These are phyloP conservation scores for Kwoniella sp. DNA, from an alignment of 768 basidiomycete species.

Conservation along the genomic window DNA sequence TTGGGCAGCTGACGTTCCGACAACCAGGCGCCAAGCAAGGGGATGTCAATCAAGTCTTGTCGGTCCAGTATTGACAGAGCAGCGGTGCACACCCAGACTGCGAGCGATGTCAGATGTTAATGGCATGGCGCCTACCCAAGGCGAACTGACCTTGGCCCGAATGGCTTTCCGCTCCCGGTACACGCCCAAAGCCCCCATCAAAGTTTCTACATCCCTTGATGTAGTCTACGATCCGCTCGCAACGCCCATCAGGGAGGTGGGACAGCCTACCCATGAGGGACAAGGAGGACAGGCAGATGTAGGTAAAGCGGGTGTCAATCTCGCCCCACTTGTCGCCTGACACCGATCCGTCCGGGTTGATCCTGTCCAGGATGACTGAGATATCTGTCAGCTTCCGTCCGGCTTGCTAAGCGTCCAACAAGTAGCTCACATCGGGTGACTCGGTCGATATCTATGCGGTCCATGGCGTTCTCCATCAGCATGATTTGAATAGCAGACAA, in stretches of 20 bases:
- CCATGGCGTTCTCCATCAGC: conserved; percentile 73
- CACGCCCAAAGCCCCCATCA: conserved; percentile 87
- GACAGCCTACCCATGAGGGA: conserved; percentile 73
- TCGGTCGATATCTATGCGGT: conserved; percentile 63
- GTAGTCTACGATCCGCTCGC: conserved; percentile 56
- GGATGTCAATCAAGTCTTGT: conserved; percentile 68
- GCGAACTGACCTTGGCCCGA: conserved; percentile 77
- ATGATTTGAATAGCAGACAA: conserved; percentile 90
- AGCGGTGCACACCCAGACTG: conserved; percentile 86
- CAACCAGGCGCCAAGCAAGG: conserved; percentile 88
- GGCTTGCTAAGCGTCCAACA: background rate
- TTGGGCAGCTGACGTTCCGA: conserved; percentile 86
- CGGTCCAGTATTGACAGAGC: conserved; percentile 81
- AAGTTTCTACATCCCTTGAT: conserved; percentile 79
- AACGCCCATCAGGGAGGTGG: conserved; percentile 55
- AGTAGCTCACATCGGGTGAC: conserved; percentile 60
- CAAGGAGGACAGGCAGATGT: conserved; percentile 76
- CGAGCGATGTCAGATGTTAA: background rate
- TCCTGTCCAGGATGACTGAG: conserved; percentile 75
- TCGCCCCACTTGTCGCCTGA: conserved; percentile 91
- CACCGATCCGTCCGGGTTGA: conserved; percentile 74
- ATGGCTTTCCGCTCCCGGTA: conserved; percentile 85
- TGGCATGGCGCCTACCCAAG: background rate
- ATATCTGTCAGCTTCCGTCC: background rate
- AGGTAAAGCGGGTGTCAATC: conserved; percentile 82